Conservation (phyloP, 2,329 filamentous ascomycete genomes). For the Leptodontidium sp. region DNA sequence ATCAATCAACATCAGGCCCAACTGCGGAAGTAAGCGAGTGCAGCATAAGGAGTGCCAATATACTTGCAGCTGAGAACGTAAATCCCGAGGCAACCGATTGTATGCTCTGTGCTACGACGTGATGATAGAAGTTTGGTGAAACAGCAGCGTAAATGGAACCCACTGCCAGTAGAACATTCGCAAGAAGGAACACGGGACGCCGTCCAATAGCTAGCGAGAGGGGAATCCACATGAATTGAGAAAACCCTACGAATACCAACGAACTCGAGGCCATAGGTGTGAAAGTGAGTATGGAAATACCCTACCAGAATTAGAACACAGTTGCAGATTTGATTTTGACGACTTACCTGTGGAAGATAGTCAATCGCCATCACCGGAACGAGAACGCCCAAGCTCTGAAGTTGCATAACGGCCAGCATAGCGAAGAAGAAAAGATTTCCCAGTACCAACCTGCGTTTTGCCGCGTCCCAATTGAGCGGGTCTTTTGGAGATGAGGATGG, state of each 20-base stretch:
- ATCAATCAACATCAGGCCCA: slow-evolving; percentile 49
- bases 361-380: slow-evolving; percentile 34
- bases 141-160: slow-evolving; percentile 44
- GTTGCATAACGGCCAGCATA: slow-evolving; percentile 37
- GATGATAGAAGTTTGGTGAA: slow-evolving; percentile 41
- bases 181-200: slow-evolving; percentile 48
- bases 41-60: not conserved
- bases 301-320: slow-evolving; percentile 27
- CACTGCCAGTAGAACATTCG: slow-evolving; percentile 42
- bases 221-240: slow-evolving; percentile 50
- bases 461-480: slow-evolving; percentile 44
- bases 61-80: slow-evolving; percentile 44
- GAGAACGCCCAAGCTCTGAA: slow-evolving; percentile 41
- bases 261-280: slow-evolving; percentile 44
- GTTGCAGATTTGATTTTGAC: not conserved
- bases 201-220: slow-evolving; percentile 50
- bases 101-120: slow-evolving; percentile 46
- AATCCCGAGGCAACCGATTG: slow-evolving; percentile 46
- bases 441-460: slow-evolving; percentile 36
- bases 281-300: slow-evolving; percentile 40
- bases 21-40: slow-evolving; percentile 36
- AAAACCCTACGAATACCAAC: slow-evolving; percentile 48
- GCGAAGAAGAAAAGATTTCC: slow-evolving; percentile 35
- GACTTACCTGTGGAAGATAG: slow-evolving; percentile 37
- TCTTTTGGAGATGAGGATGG: slow-evolving; percentile 45